Percentiles rank a stretch among this genome's conserved stretches.
These are phyloP conservation scores for Russula compacta DNA, from an alignment of 768 basidiomycete genomes.

Conservation along the genomic window DNA sequence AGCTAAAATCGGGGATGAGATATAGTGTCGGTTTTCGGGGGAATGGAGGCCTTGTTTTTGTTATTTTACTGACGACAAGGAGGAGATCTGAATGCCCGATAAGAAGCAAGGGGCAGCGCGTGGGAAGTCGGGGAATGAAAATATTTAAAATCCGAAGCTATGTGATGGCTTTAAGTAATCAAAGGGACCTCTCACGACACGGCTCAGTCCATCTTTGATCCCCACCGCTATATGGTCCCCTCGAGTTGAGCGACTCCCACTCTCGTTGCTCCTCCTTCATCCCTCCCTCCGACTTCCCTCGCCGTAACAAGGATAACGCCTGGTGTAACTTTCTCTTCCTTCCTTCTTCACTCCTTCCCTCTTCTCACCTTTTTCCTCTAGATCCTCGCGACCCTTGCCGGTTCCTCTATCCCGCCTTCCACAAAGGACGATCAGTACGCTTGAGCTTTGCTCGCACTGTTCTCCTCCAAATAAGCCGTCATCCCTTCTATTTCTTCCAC, in stretches of 20 bases:
- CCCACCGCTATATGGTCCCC: conserved; percentile 20
- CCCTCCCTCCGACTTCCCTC: conserved; percentile 34
- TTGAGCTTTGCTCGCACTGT: conserved; percentile 25
- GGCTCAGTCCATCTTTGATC: conserved; percentile 2
- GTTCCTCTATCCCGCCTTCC: conserved; percentile 49
- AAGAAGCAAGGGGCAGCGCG: neutral
- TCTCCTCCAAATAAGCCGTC: conserved; percentile 20
- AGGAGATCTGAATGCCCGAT: conserved; percentile 12
- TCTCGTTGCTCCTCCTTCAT: conserved; percentile 22
- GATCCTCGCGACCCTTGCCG: conserved; percentile 94
- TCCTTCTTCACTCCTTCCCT: neutral
- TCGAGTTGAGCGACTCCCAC: conserved; percentile 20
- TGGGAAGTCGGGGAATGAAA: conserved; percentile 12
- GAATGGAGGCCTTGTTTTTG: no score
- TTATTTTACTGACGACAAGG: neutral
- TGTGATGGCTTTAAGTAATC: conserved; percentile 10
- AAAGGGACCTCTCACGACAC: neutral
- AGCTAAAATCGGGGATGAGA: neutral
- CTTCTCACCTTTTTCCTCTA: conserved; percentile 23
- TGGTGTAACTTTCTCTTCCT: conserved; percentile 30
- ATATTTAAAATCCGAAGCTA: conserved; percentile 2
- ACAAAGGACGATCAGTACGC: conserved; percentile 34
- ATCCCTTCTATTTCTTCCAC: conserved; percentile 20
- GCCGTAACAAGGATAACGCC: conserved; percentile 47
- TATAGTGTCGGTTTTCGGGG: no score